Conservation (phyloP, 352 stramenopile species). For the Phytopythium sindhum region DNA sequence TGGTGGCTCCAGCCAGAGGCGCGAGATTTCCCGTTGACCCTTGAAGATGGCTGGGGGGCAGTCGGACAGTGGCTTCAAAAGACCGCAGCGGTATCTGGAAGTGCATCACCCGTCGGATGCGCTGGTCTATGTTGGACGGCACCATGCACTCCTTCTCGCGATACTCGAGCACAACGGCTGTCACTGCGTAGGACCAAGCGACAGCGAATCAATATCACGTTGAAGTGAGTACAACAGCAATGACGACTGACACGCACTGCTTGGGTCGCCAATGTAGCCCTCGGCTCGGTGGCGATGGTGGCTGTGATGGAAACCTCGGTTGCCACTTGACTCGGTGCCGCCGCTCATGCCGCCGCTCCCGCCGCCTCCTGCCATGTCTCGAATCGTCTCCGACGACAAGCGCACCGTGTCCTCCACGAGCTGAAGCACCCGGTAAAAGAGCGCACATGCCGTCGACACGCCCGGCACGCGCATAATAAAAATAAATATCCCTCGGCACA, state of each 20-base stretch:
- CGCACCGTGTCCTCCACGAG: slow-evolving; percentile 65
- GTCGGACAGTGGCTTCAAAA: slow-evolving; percentile 79
- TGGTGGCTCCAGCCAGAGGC: neutral
- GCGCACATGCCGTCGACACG: slow-evolving; percentile 58
- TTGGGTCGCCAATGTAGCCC: slow-evolving; percentile 64
- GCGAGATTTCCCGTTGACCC: neutral
- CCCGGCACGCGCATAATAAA: slow-evolving; percentile 73
- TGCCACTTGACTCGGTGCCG: slow-evolving; percentile 6
- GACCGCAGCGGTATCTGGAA: slow-evolving; percentile 82
- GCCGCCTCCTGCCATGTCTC: slow-evolving; percentile 29
- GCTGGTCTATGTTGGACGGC: slow-evolving; percentile 75
- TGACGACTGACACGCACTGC: slow-evolving; percentile 33
- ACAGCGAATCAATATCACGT: slow-evolving; percentile 1
- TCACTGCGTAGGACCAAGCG: slow-evolving; percentile 37
- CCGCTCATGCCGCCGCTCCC: slow-evolving; percentile 18
- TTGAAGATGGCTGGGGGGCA: slow-evolving; percentile 39
- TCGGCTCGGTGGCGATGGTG: slow-evolving; percentile 29
- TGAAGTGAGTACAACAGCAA: neutral
- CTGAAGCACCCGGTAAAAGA: slow-evolving; percentile 69
- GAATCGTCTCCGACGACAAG: slow-evolving; percentile 23
- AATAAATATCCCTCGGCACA: slow-evolving; percentile 71
- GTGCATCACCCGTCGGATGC: slow-evolving; percentile 88
- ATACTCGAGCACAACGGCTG: slow-evolving; percentile 83
- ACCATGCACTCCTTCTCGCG: slow-evolving; percentile 84
- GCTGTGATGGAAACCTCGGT: slow-evolving; percentile 26